Percentiles rank a stretch among this genome's conserved stretches.
These are phyloP conservation scores for Rhodotorula diobovata DNA, from an alignment of 768 basidiomycete species.

Conservation along the genomic window DNA sequence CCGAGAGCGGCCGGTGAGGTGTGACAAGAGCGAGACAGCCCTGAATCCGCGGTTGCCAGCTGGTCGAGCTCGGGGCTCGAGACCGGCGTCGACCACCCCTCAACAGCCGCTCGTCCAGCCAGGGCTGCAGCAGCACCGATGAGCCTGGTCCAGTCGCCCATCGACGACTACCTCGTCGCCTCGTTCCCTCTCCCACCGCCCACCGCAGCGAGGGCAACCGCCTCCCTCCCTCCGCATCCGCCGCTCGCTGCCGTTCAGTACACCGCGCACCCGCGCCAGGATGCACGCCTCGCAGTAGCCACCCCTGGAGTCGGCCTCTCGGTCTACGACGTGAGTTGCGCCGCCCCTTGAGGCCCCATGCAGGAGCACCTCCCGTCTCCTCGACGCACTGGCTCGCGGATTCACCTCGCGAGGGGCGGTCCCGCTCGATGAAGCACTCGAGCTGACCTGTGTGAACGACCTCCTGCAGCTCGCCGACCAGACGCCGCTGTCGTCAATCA, in stretches of 20 bases:
- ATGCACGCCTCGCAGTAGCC: slow-evolving; percentile 13
- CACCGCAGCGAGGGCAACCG: neutral
- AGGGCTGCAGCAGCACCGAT: neutral
- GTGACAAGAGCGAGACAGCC: neutral
- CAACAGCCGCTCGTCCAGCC: neutral
- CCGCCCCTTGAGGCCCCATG: no score
- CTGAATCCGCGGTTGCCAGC: no score
- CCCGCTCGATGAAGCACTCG: no score
- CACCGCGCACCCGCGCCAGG: slow-evolving; percentile 11
- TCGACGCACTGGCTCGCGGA: no score
- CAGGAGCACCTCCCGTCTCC: neutral
- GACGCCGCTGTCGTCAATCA: slow-evolving; percentile 36
- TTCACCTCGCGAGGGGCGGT: no score
- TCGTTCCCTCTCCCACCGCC: slow-evolving; percentile 21
- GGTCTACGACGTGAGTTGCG: slow-evolving; percentile 32
- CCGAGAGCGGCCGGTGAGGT: neutral
- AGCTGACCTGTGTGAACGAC: no score
- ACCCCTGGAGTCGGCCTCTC: slow-evolving; percentile 25
- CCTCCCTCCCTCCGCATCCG: neutral
- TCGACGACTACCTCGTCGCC: slow-evolving; percentile 30
- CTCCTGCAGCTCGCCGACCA: slow-evolving; percentile 35
- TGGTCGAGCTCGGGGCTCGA: neutral
- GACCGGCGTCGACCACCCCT: neutral
- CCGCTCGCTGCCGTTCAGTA: slow-evolving; percentile 16
- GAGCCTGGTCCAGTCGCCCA: slow-evolving; percentile 16